A percentile compares a stretch with the other conserved stretches of the same genome.
These are phyloP conservation scores for Claviceps arundinis DNA, from an alignment of 2,329 filamentous ascomycete species.

Conservation along the genomic window DNA sequence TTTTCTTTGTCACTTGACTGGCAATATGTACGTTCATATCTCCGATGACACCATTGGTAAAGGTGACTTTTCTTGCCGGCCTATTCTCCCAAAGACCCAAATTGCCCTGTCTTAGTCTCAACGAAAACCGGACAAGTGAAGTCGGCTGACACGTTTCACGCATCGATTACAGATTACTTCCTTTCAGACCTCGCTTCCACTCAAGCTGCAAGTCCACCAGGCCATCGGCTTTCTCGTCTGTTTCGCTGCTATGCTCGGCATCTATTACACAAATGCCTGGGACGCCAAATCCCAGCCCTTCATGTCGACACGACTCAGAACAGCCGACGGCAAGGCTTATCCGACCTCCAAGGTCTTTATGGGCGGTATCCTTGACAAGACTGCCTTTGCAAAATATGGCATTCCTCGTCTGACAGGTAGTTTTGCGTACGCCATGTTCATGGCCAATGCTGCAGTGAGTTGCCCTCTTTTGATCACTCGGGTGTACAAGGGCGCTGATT, in stretches of 20 bases:
- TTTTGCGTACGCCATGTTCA: conserved; percentile 41
- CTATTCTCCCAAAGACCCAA: no score
- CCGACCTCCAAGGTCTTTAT: conserved; percentile 26
- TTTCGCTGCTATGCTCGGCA: conserved; percentile 19
- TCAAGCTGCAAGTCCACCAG: conserved; percentile 23
- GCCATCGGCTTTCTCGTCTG: conserved; percentile 24
- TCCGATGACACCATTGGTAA: no score
- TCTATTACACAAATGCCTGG: conserved; percentile 30
- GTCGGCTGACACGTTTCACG: no score
- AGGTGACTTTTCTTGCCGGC: no score
- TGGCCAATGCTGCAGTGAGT: conserved; percentile 39
- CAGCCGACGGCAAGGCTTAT: conserved; percentile 26
- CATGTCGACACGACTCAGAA: conserved; percentile 21
- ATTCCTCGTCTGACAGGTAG: conserved; percentile 32
- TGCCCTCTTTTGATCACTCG: not conserved
- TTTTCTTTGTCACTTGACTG: conserved; percentile 29
- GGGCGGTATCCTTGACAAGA: conserved; percentile 27
- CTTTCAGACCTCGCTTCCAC: conserved; percentile 16
- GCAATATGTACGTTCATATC: conserved; percentile 20
- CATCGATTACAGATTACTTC: not conserved
- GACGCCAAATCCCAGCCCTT: conserved; percentile 18
- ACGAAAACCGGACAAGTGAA: no score
- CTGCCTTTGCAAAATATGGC: conserved; percentile 28
- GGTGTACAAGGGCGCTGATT: not conserved
- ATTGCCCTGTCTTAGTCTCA: no score